phyloP scores from a whole-genome alignment of 2,329 filamentous ascomycete species.

The Sclerotinia spermophila region DNA sequence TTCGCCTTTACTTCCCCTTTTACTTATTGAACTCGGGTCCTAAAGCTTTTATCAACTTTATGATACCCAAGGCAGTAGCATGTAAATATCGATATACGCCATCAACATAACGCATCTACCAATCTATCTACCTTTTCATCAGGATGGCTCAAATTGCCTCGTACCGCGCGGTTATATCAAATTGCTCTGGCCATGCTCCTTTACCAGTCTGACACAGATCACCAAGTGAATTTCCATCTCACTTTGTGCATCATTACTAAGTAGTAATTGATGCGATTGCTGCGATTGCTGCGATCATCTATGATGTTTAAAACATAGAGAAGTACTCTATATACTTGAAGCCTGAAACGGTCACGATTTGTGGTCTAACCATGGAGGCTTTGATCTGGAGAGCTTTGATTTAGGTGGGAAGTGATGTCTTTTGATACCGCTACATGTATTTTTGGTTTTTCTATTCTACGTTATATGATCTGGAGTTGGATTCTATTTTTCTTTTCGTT shows the following conservation, averaged over 20 bases:
- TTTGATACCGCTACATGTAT: not conserved
- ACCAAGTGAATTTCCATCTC: not conserved
- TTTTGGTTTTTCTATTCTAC: not conserved
- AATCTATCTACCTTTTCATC: not conserved
- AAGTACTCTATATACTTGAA: not conserved
- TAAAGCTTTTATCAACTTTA: not conserved
- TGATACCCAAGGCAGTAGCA: not conserved
- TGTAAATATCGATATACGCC: not conserved
- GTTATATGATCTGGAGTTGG: not conserved
- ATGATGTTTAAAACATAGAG: not conserved
- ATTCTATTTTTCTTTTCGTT: not conserved
- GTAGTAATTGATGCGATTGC: not conserved
- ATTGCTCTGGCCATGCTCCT: not conserved
- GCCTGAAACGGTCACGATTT: not conserved
- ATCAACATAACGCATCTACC: not conserved
- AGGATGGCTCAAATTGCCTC: not conserved
- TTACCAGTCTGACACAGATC: slow-evolving; percentile 1
- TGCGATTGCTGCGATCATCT: not conserved
- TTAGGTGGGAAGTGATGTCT: not conserved
- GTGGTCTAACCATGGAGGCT: not conserved
- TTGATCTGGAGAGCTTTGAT: not conserved
- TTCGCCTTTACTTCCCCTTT: not conserved
- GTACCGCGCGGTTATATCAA: not conserved
- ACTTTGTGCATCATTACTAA: not conserved
- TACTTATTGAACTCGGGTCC: not conserved